Evolutionary conservation across 2,329 filamentous ascomycete species (phyloP).

Genomic region (Diaporthe caulivora): DNA sequence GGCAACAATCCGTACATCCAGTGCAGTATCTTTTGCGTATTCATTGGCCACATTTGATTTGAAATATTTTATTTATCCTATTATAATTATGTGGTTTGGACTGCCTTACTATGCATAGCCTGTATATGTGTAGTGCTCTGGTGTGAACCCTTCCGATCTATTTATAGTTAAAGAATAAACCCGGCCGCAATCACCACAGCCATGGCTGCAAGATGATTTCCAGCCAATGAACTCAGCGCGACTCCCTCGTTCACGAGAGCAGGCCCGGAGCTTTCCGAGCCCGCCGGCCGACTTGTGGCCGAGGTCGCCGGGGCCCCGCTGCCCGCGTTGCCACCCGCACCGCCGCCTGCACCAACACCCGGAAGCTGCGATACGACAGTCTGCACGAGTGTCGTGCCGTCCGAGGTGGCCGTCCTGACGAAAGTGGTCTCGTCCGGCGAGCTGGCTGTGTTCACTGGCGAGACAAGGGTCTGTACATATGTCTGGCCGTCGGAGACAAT

Average conservation of each 20-base stretch:
- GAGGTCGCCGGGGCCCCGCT: neutral
- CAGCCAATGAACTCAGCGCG: neutral
- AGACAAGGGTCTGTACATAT: neutral
- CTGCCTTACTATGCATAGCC: too few relatives aligned
- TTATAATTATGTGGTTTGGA: neutral
- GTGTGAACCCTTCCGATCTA: neutral
- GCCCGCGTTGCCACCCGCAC: neutral
- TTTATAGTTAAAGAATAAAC: neutral
- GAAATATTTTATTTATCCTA: neutral
- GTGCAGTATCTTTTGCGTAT: neutral
- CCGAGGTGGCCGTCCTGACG: slow-evolving; percentile 12
- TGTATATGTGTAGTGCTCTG: neutral
- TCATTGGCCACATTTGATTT: neutral
- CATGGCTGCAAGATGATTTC: neutral
- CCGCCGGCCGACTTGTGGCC: neutral
- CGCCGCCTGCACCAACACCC: neutral
- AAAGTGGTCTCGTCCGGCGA: neutral
- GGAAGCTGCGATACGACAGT: slow-evolving; percentile 10
- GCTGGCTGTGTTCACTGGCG: neutral
- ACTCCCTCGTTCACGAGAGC: neutral
- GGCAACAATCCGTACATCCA: neutral
- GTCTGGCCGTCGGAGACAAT: slow-evolving; percentile 19
- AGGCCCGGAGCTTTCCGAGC: neutral
- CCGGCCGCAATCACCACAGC: neutral
- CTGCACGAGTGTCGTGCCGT: slow-evolving; percentile 4